Evolutionary conservation across 768 basidiomycete genomes (phyloP), one percentile per base, ranked within the genome.

Genomic region (Lentinula edodes): DNA sequence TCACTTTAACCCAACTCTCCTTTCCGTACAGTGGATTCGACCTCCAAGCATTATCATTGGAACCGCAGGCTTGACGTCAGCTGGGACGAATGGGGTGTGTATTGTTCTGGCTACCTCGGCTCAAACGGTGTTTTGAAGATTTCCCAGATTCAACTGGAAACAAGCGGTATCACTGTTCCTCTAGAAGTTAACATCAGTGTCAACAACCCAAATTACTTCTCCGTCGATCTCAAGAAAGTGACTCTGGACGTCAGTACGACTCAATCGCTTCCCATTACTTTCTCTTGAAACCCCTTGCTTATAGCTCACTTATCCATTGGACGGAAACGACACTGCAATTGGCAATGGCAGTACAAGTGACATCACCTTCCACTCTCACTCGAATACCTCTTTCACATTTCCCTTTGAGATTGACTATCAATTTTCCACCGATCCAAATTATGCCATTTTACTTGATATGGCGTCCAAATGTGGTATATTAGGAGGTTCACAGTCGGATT

Each of bases 191-290:
- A 84, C 65, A 85, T 91, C 65, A 93, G 91, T 34, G 88, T 93
- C 59, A 75, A 76, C 68, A 94, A 94, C 67, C 92, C 91, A 34
- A 93, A 93, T 70, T 91, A 84, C 73, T 91, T 94, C 69, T 72
- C 80, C 8, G 87, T 89, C 9, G 79, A 78, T 18, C 80, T 94
- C 71, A 80, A 81, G 58, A 80, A 81, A 61, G 83, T 94, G 64
- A 76, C 81, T 48, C 87, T 86, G 4, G 72, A 87, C 43, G 88
- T 88, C 71, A 57, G 72, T 63, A 0, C 18, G 52, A 28, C 28
- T 28, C 28, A 28, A 28, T 28, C 28, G 7, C 28, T 45, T 46
- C 16, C 8, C 60, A 5, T 16, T 36, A 51, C 53, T 32, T 6
- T 41, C 32, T 18, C 51, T 35, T 15, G 16, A 53, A 52, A 43